These are phyloP conservation scores for Eucalyptus polybractea DNA, from an alignment of 345 rosid genomes.

Conservation along the genomic window DNA sequence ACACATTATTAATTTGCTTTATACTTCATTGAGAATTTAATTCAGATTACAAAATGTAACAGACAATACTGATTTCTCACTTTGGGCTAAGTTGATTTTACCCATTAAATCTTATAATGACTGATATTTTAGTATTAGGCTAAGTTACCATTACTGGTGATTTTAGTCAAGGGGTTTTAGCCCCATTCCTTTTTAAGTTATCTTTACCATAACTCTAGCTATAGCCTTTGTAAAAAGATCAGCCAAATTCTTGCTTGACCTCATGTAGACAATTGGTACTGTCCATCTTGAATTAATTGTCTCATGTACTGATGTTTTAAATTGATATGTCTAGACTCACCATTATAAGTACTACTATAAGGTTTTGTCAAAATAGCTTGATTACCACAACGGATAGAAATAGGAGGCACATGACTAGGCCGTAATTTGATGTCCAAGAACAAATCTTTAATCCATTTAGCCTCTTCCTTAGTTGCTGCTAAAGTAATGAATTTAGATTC, in stretches of 20 bases:
- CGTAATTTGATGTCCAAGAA: neutral
- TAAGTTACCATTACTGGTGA: neutral
- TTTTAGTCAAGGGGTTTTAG: neutral
- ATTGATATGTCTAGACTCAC: neutral
- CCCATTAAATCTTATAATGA: neutral
- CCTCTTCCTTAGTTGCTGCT: neutral
- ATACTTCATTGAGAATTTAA: no score
- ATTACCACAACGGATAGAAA: neutral
- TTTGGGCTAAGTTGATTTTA: no score
- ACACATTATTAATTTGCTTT: neutral
- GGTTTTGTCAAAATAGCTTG: neutral
- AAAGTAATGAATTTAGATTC: neutral
- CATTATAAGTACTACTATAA: no score
- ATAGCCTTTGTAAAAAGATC: neutral
- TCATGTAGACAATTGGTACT: neutral
- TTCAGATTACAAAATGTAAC: neutral
- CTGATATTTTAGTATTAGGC: neutral
- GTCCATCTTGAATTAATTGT: neutral
- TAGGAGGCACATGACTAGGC: neutral
- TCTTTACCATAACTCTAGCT: neutral
- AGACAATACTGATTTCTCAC: fast-evolving
- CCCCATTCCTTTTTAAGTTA: neutral
- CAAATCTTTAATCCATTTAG: neutral
- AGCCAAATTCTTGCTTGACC: neutral
- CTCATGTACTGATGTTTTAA: neutral